Evolutionary conservation across 306 rosid genomes (phyloP).

Genomic region (Sophora flavescens): DNA sequence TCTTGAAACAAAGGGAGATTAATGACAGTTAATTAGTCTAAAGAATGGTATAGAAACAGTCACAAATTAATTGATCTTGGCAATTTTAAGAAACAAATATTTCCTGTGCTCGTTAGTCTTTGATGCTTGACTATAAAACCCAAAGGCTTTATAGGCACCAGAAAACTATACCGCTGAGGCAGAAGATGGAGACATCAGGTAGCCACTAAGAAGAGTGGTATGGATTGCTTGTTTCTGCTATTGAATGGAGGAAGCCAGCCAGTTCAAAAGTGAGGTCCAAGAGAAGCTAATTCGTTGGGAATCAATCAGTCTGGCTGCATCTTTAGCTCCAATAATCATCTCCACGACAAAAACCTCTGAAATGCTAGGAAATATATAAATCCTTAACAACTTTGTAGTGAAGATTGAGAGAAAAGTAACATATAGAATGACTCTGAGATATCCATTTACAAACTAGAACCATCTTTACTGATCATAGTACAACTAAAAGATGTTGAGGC

Average conservation of each 20-base stretch:
- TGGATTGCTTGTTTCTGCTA: conserved; percentile 31
- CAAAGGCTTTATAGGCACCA: conserved; percentile 8
- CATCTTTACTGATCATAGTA: conserved; percentile 2
- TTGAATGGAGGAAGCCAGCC: conserved; percentile 44
- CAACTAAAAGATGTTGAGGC: conserved; percentile 6
- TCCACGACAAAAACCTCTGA: conserved; percentile 46
- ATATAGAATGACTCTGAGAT: conserved; percentile 15
- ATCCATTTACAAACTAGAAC: conserved; percentile 18
- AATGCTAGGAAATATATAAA: conserved; percentile 36
- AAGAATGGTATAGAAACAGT: conserved; percentile 42
- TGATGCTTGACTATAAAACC: conserved; percentile 40
- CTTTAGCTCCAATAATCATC: conserved; percentile 50
- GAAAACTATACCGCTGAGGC: conserved; percentile 39
- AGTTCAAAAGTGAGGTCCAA: conserved; percentile 35
- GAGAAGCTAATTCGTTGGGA: conserved; percentile 40
- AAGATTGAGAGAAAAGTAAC: conserved; percentile 8
- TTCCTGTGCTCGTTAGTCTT: conserved; percentile 42
- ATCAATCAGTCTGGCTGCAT: conserved; percentile 39
- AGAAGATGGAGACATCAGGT: conserved; percentile 42
- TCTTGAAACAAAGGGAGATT: conserved; percentile 31
- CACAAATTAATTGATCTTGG: conserved; percentile 22
- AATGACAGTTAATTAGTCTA: conserved; percentile 38
- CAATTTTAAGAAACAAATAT: conserved; percentile 34
- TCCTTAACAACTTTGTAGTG: neutral
- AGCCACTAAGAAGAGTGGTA: neutral